These are phyloP conservation scores for Naganishia albida DNA, from an alignment of 1,284 basidiomycete genomes.

Conservation along the genomic window DNA sequence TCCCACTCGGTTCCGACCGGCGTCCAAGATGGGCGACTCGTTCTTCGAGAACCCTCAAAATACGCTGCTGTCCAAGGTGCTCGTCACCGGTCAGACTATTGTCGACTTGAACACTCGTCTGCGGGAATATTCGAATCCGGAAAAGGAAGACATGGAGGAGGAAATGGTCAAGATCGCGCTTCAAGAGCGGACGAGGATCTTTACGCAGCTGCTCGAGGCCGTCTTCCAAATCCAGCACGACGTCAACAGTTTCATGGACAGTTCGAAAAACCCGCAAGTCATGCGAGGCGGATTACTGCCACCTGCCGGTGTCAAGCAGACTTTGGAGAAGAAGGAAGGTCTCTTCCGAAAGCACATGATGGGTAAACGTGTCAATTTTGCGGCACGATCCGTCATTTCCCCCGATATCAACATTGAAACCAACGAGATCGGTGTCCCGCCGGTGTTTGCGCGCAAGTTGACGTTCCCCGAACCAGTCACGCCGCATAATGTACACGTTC, in stretches of 20 bases:
- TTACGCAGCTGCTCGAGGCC: constrained; percentile 73
- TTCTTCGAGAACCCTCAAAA: constrained; percentile 98
- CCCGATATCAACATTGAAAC: constrained; percentile 99
- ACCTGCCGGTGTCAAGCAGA: constrained; percentile 92
- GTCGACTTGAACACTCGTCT: constrained; percentile 75
- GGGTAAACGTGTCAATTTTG: constrained; percentile 99
- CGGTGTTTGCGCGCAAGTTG: constrained; percentile 94
- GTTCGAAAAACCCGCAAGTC: constrained; percentile 87
- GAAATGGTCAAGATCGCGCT: constrained; percentile 51
- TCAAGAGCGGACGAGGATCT: constrained; percentile 60
- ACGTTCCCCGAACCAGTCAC: constrained; percentile 99
- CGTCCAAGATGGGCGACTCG: constrained; percentile 86
- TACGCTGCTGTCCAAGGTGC: constrained; percentile 81
- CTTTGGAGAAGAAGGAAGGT: constrained; percentile 98
- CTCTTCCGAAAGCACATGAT: constrained; percentile 99
- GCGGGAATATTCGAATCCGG: constrained; percentile 49
- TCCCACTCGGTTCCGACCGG: constrained; percentile 94
- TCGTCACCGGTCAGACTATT: constrained; percentile 78
- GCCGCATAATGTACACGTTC: constrained; percentile 80
- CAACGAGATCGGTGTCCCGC: constrained; percentile 97
- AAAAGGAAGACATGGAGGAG: constrained; percentile 57
- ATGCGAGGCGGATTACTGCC: constrained; percentile 88
- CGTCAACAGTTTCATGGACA: constrained; percentile 97
- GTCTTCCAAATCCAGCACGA: constrained; percentile 89
- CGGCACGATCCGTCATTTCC: constrained; percentile 98